Base-by-base conservation (phyloP, 2,329 filamentous ascomycete species). In the Capronia americana region DNA sequence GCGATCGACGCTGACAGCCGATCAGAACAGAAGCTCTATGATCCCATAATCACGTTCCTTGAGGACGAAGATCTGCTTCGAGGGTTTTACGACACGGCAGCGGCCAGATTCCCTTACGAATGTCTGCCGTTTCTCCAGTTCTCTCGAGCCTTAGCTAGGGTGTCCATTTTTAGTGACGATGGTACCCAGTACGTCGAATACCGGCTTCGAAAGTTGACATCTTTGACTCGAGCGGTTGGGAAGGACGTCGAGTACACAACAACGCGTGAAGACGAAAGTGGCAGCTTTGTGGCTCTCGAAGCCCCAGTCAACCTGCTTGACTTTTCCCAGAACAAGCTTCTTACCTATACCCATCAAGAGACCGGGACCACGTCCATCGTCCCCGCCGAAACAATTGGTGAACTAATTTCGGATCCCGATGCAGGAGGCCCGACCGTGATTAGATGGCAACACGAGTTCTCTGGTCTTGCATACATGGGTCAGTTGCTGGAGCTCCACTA, bases 61-160 rank as follows among this genome's bases (percentile, higher is more conserved):
- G 78, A 83, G 20, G 87, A 91, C 69, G 76, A 82, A 23, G 74
- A 82, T 6, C 77, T 92, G 20, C 82, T 90, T 74, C 82, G 80
- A 30, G 77, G 78, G 20, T 78, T 90, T 68, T 87, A 96, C 34
- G 82, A 86, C 57, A 86, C 91, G 75, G 88, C 93, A 6, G 85
- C 90, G 51, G 85, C 87, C 67, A 88, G 94, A 63, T 97, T 93
- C 75, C 94, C 94, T 0, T 94, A 92, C 77, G 94, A 97, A 78
- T 89, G 92, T 55, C 78, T 88, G 2, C 92, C 93, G 0, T 92
- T 97, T 73, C 79, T 96, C 67, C 87, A 86, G 61, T 80, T 96
- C 46, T 90, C 88, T 74, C 88, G 88, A 63, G 86, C 85, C 46
- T 79, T 96, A 17, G 85, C 85, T 7, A 78, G 79, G 65, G 81